These are phyloP conservation scores for Glaciozyma antarctica DNA, from an alignment of 768 basidiomycete species.

Conservation along the genomic window DNA sequence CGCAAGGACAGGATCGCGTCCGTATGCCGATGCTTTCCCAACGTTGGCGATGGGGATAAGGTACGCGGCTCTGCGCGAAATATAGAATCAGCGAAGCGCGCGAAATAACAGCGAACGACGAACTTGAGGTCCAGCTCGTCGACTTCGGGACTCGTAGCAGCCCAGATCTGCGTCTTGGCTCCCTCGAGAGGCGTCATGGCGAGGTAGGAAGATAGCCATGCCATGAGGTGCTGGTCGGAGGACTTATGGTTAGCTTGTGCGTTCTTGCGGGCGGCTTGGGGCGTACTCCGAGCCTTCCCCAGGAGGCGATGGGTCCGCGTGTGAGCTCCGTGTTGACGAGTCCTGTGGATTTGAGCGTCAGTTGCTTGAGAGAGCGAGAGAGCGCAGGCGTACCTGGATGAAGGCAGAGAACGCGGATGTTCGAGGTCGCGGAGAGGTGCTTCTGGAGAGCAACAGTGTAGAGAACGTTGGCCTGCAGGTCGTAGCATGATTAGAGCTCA, in stretches of 20 bases:
- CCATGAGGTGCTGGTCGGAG: not conserved
- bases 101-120: not conserved
- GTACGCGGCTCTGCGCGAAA: slow-evolving; percentile 26
- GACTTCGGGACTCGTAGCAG: slow-evolving; percentile 29
- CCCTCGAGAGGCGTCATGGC: slow-evolving; percentile 34
- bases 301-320: slow-evolving; percentile 5
- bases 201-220: not conserved
- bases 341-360: too few species aligned
- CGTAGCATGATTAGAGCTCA: slow-evolving; percentile 2
- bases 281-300: slow-evolving; percentile 4
- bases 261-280: not conserved
- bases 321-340: slow-evolving; percentile 13
- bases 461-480: slow-evolving; percentile 17
- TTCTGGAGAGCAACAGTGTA: slow-evolving; percentile 16
- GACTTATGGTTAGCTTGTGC: not conserved
- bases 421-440: slow-evolving; percentile 8
- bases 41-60: slow-evolving; percentile 29
- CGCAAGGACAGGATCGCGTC: slow-evolving; percentile 20
- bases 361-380: too few species aligned
- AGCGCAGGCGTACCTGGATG: slow-evolving; percentile 4
- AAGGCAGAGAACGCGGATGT: slow-evolving; percentile 6
- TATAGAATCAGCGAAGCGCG: not conserved
- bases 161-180: slow-evolving; percentile 33
- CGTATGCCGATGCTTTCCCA: slow-evolving; percentile 5
- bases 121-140: slow-evolving; percentile 29